Base-by-base conservation (phyloP, 139 green algal genomes). In the Chlorella vulgaris region DNA sequence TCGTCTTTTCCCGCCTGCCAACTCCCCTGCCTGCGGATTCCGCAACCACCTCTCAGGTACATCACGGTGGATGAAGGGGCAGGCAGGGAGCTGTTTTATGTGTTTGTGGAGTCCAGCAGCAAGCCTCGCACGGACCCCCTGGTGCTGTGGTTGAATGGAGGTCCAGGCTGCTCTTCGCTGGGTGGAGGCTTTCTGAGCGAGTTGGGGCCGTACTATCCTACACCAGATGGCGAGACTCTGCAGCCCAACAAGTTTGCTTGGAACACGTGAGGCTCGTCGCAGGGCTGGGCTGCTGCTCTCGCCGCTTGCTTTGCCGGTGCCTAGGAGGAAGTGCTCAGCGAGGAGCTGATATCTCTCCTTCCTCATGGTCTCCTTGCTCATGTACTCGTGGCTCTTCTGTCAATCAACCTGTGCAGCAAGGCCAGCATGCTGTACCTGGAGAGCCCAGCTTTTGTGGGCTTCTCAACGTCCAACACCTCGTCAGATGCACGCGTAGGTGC, bases 171-270 rank as follows among this genome's bases (percentile, higher is more conserved):
- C 86, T 96, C 90, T 26, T 93, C 86, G 33, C 29, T 98, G 0
- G 94, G 91, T 1, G 93, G 93, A 15, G 94, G 94, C 39, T 95
- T 97, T 78, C 82, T 98, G 83, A 88, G 70, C 0, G 94, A 98
- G 89, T 81, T 97, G 39, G 94, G 94, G 0, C 94, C 94, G 8
- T 97, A 89, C 62, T 94, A 91, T 35, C 93, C 94, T 3, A 82
- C 76, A 4, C 73, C 55, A 0, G 79, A 63, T 7, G 92, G 78
- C 22, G 13, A 62, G 4, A 51, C 42, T 24, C 82, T 93, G 2
- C 70, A 91, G 33, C 24, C 50, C 63, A 97, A 97, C 83, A 83
- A 87, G 6, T 89, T 91, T 63, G 36, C 86, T 1, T 98, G 94
- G 94, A 94, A 96, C 81, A 50, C 76, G 68, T 75, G 40, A 75